These are phyloP conservation scores for Thymus mandschuricus DNA, from an alignment of 257 asterid species.

Conservation along the genomic window DNA sequence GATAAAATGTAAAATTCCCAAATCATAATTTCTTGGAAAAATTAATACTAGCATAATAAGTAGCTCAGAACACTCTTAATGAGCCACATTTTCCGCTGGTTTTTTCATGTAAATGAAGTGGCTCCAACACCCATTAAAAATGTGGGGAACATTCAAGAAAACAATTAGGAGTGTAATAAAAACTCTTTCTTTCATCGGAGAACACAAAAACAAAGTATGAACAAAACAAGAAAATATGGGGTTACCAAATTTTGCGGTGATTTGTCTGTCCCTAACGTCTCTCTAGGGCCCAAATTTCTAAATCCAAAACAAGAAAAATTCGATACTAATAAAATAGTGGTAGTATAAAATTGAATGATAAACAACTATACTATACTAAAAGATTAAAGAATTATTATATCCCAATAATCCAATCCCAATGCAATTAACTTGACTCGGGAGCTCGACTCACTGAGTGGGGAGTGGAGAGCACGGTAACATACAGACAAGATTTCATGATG, in stretches of 20 bases:
- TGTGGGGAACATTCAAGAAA: neutral
- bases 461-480: constrained; percentile 27
- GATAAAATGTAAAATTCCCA: constrained; percentile 11
- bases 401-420: constrained; percentile 10
- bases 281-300: constrained; percentile 41
- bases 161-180: neutral
- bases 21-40: constrained; percentile 30
- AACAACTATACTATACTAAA: neutral
- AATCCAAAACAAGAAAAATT: constrained; percentile 19
- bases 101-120: constrained; percentile 5
- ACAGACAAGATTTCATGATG: constrained; percentile 28
- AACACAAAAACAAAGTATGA: neutral
- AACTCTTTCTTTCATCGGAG: neutral
- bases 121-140: constrained; percentile 17
- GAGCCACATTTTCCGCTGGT: neutral
- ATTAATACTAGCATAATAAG: constrained; percentile 3
- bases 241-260: constrained; percentile 40
- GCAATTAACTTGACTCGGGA: constrained; percentile 34
- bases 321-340: neutral
- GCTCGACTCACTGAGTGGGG: constrained; percentile 23
- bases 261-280: constrained; percentile 46
- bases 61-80: constrained; percentile 11
- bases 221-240: constrained; percentile 26
- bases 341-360: neutral
- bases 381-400: neutral